Conservation (phyloP, 257 asterid genomes). For the Nemophila menziesii region DNA sequence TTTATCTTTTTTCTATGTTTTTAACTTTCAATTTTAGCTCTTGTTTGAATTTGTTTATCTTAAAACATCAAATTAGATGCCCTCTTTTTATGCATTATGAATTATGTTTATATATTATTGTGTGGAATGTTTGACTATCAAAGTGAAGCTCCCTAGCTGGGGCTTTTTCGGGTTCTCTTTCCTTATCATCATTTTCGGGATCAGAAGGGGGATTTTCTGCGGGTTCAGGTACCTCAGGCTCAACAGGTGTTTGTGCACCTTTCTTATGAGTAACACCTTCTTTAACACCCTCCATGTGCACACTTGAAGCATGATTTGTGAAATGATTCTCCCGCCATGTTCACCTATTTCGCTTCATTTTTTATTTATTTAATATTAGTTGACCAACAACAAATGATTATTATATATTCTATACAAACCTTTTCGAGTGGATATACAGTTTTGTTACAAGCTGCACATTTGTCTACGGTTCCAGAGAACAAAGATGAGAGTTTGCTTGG, state of each 20-base stretch:
- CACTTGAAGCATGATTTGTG: constrained; percentile 85
- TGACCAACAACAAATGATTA: no score
- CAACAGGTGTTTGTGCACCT: constrained; percentile 6
- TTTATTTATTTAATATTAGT: no score
- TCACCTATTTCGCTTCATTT: constrained; percentile 47
- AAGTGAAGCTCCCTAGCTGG: no score
- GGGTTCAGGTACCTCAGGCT: constrained; percentile 5
- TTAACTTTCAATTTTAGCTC: no score
- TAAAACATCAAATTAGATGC: no score
- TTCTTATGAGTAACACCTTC: constrained; percentile 24
- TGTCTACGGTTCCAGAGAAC: constrained; percentile 86
- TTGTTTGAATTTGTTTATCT: no score
- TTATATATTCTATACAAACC: no score
- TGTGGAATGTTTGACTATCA: no score
- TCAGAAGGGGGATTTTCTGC: constrained; percentile 9
- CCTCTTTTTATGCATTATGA: no score
- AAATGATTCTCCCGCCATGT: constrained; percentile 68
- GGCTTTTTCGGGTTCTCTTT: background rate
- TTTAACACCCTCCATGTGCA: constrained; percentile 74
- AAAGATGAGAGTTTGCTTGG: constrained; percentile 63
- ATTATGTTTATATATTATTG: no score
- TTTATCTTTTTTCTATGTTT: no score
- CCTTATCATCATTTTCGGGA: background rate
- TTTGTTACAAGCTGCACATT: constrained; percentile 64
- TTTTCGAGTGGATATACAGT: constrained; percentile 82